phyloP scores from a whole-genome alignment of 257 asterid genomes.

The Osmanthus fragrans region DNA sequence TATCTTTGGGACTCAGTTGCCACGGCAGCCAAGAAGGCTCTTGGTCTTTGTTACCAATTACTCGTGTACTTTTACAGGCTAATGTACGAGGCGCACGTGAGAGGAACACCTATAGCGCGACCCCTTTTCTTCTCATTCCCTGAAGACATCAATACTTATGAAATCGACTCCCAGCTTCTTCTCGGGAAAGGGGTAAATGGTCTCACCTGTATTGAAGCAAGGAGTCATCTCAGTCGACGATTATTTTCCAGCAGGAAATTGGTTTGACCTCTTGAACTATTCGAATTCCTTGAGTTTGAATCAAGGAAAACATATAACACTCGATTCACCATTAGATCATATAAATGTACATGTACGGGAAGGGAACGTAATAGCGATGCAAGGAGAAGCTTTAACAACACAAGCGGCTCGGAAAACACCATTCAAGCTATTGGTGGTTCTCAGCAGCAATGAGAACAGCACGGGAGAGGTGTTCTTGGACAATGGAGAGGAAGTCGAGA shows the following conservation, averaged over 20 bases:
- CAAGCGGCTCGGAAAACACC: constrained; percentile 36
- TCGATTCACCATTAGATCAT: constrained; percentile 41
- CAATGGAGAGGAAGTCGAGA: constrained; percentile 44
- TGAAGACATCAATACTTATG: constrained; percentile 38
- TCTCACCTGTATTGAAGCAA: constrained; percentile 45
- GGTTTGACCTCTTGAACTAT: constrained; percentile 49
- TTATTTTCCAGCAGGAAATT: constrained; percentile 49
- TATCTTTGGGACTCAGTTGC: constrained; percentile 54
- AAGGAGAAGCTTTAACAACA: constrained; percentile 49
- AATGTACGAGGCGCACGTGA: constrained; percentile 47
- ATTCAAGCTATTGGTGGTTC: constrained; percentile 40
- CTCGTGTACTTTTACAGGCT: constrained; percentile 47
- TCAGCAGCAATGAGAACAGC: constrained; percentile 34
- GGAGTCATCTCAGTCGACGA: constrained; percentile 35
- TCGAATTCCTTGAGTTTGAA: constrained; percentile 20
- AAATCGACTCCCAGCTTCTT: constrained; percentile 45
- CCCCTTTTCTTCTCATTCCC: constrained; percentile 62
- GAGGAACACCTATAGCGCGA: constrained; percentile 47
- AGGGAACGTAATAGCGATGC: constrained; percentile 48
- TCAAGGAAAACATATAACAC: constrained; percentile 31
- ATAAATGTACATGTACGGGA: constrained; percentile 38
- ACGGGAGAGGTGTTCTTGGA: constrained; percentile 46
- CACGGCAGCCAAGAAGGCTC: constrained; percentile 45
- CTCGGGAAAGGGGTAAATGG: constrained; percentile 47
- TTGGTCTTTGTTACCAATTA: constrained; percentile 44